A percentile compares a stretch with the other conserved stretches of the same genome.
phyloP scores from a whole-genome alignment of 495 filamentous ascomycete species.

The Astrothelium subdiscretum region DNA sequence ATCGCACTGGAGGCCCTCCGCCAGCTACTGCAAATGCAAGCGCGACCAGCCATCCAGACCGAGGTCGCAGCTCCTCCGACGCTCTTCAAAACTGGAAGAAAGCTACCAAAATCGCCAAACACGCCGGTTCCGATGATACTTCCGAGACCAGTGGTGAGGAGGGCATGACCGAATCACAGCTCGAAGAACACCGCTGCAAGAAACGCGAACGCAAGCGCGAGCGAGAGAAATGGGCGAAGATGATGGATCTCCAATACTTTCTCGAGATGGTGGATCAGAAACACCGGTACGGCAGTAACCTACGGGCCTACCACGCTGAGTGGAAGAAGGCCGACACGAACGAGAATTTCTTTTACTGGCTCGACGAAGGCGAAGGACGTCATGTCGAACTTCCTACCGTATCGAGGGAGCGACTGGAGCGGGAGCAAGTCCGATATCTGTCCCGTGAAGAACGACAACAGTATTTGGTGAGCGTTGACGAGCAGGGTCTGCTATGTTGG shows the following conservation, averaged over 20 bases:
- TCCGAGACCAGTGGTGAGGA: slow-evolving; percentile 24
- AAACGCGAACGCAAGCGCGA: slow-evolving; percentile 32
- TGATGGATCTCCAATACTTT: slow-evolving; percentile 84
- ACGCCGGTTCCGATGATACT: slow-evolving; percentile 51
- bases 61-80: slow-evolving; percentile 18
- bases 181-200: slow-evolving; percentile 26
- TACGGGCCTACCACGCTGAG: slow-evolving; percentile 69
- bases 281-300: slow-evolving; percentile 76
- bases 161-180: slow-evolving; percentile 21
- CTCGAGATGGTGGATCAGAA: slow-evolving; percentile 75
- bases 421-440: slow-evolving; percentile 30
- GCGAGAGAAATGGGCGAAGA: slow-evolving; percentile 49
- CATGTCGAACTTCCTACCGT: slow-evolving; percentile 28
- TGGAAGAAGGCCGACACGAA: slow-evolving; percentile 68
- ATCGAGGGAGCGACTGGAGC: slow-evolving; percentile 26
- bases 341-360: slow-evolving; percentile 93
- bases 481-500: slow-evolving; percentile 29
- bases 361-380: slow-evolving; percentile 57
- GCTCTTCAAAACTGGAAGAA: slow-evolving; percentile 67
- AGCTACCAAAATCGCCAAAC: slow-evolving; percentile 53
- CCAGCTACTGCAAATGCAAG: neutral
- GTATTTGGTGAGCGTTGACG: slow-evolving; percentile 30
- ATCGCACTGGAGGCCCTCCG: slow-evolving; percentile 3
- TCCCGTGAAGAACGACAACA: slow-evolving; percentile 29
- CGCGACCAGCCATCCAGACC: neutral